Percentiles rank a stretch among this genome's conserved stretches.
Evolutionary conservation across 129 eudicot genomes (phyloP).

Genomic region (Helichrysum umbraculigerum): DNA sequence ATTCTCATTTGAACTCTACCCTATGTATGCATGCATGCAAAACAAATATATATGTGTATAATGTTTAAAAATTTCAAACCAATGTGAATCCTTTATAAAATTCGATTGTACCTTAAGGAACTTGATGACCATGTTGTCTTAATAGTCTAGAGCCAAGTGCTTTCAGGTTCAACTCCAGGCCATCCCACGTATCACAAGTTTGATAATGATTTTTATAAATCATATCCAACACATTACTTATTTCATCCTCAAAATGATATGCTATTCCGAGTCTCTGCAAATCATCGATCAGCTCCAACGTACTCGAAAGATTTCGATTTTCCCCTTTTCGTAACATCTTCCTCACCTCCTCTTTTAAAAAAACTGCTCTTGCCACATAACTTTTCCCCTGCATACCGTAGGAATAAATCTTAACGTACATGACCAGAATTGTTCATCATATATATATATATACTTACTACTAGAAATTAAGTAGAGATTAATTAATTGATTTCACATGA

Average conservation of each 20-base stretch:
- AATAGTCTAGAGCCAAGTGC: constrained; percentile 21
- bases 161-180: constrained; percentile 9
- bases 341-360: constrained; percentile 13
- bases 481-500: not conserved
- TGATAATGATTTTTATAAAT: not conserved
- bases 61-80: too few species aligned
- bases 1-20: too few species aligned
- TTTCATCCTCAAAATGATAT: constrained; percentile 21
- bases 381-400: constrained; percentile 7
- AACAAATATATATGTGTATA: too few species aligned
- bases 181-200: not conserved
- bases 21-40: not conserved
- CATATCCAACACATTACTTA: constrained; percentile 10
- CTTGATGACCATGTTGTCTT: constrained; percentile 25
- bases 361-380: constrained; percentile 5
- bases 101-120: constrained; percentile 13
- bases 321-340: not conserved
- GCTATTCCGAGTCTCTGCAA: constrained; percentile 16
- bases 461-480: too few species aligned
- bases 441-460: too few species aligned
- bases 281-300: not conserved
- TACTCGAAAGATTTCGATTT: not conserved
- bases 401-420: not conserved
- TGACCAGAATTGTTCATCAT: not conserved
- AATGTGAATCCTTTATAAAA: not conserved